Evolutionary conservation across 2,329 filamentous ascomycete genomes (phyloP), one percentile per base, ranked within the genome.

Genomic region (Clonostachys chloroleuca): DNA sequence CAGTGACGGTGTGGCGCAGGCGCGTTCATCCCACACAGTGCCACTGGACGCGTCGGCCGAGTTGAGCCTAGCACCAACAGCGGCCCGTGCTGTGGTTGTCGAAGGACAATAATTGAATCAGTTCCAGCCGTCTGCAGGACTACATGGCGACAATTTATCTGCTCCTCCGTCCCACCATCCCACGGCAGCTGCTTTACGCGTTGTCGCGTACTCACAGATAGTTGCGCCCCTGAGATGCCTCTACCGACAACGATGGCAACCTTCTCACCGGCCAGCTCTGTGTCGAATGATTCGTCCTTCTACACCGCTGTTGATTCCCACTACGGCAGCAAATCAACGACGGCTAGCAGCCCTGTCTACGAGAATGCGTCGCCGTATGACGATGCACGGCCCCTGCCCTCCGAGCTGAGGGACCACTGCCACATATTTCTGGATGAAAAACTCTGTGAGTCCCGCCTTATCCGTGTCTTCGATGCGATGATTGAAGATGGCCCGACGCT

Each of bases 361-460:
- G 60, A 62, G 30, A 52, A 54, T 37, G 56, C 59, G 6, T 59
- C 57, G 43, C 59, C 58, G 5, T 86, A 84, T 63, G 76, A 78
- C 52, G 64, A 72, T n/a, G 73, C 76, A 7, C 74, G 69, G 51
- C 64, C 68, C 40, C 66, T 91, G 12, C 80, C 84, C 2, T 80
- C 75, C 49, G 82, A 87, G 56, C 66, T 92, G 16, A 78, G 75
- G 47, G 72, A 81, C 49, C 83, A 89, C 56, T 82, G 80, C 54
- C 79, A 81, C 48, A 86, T 89, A 41, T 87, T 86, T 59, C 71
- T 92, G 0, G 88, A 92, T 63, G 88, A 92, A 64, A 75, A 82
- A 48, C 77, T 91, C 30, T 86, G 83, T 85, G 69, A 47, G 74
- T 63, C 47, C 20, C 51, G 50, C 46, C 48, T 48, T 10, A 13